A percentile compares a stretch with the other conserved stretches of the same genome.
phyloP scores from a whole-genome alignment of 148 eudicot genomes.

The Amaranthus cruentus region DNA sequence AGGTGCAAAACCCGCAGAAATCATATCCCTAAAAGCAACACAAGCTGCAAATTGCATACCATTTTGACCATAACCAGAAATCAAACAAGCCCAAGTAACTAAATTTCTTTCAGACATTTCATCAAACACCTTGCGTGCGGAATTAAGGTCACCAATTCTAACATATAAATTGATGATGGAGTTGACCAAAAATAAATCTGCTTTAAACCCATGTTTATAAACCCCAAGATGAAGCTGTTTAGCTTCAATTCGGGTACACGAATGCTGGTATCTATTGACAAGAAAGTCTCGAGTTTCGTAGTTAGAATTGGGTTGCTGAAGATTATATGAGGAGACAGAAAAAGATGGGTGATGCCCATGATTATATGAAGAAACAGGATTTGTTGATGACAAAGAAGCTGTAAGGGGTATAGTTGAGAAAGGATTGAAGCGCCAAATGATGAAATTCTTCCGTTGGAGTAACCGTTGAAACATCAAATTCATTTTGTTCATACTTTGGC shows the following conservation, averaged over 20 bases:
- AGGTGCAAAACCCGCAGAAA: constrained; percentile 39
- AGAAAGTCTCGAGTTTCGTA: constrained; percentile 32
- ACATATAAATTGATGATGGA: constrained; percentile 50
- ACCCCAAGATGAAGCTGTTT: constrained; percentile 49
- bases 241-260: constrained; percentile 35
- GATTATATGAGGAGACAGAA: too few species aligned
- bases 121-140: constrained; percentile 56
- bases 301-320: background rate
- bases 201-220: constrained; percentile 50
- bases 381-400: background rate
- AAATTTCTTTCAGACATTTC: constrained; percentile 66
- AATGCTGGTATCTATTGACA: constrained; percentile 30
- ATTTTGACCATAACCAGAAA: constrained; percentile 61
- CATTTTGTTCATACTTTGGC: background rate
- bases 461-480: constrained; percentile 11
- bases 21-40: constrained; percentile 41
- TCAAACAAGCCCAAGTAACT: constrained; percentile 79
- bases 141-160: constrained; percentile 40
- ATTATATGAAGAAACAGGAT: background rate
- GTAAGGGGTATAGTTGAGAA: background rate
- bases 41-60: constrained; percentile 45
- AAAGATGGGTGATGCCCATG: background rate
- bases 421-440: background rate
- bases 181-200: constrained; percentile 57
- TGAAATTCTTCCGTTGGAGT: constrained; percentile 7